Percentiles rank a stretch among this genome's conserved stretches.
These are phyloP conservation scores for Xylariaceae sp. DNA, from an alignment of 2,329 filamentous ascomycete genomes.

Conservation along the genomic window DNA sequence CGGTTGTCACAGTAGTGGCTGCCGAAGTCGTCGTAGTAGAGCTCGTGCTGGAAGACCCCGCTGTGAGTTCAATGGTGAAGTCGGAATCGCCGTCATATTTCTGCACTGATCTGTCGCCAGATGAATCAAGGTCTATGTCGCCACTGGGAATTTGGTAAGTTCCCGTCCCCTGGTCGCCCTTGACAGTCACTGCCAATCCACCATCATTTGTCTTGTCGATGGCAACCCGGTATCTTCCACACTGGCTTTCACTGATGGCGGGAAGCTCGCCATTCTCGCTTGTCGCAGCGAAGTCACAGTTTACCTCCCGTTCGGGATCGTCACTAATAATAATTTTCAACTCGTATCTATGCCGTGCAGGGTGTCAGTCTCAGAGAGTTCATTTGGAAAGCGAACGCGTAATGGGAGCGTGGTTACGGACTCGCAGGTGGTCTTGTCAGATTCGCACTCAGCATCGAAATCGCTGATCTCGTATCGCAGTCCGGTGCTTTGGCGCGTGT, in stretches of 20 bases:
- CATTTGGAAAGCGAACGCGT: background rate
- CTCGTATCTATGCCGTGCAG: background rate
- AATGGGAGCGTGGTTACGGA: background rate
- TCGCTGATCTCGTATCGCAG: constrained; percentile 4
- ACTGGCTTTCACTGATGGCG: constrained; percentile 11
- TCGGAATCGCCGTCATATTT: background rate
- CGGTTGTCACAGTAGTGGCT: background rate
- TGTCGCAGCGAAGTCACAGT: constrained; percentile 1
- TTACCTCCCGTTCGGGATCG: constrained; percentile 2
- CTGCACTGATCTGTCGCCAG: background rate
- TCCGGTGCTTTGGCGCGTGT: constrained; percentile 1
- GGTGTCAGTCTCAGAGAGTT: background rate
- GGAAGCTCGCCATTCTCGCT: constrained; percentile 9
- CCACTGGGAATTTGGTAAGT: background rate
- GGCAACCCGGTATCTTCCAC: constrained; percentile 12
- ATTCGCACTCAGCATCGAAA: constrained; percentile 2
- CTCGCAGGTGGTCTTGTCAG: background rate
- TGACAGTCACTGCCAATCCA: constrained; percentile 6
- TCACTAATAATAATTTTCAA: constrained; percentile 6
- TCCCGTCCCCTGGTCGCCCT: background rate
- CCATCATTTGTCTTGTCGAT: constrained; percentile 9
- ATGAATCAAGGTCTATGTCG: background rate
- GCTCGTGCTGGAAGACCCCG: background rate
- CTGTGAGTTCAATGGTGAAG: constrained; percentile 2
- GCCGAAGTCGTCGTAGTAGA: background rate